phyloP scores from a whole-genome alignment of 2,329 filamentous ascomycete species.

The Aspergillus oerlinghausenensis region DNA sequence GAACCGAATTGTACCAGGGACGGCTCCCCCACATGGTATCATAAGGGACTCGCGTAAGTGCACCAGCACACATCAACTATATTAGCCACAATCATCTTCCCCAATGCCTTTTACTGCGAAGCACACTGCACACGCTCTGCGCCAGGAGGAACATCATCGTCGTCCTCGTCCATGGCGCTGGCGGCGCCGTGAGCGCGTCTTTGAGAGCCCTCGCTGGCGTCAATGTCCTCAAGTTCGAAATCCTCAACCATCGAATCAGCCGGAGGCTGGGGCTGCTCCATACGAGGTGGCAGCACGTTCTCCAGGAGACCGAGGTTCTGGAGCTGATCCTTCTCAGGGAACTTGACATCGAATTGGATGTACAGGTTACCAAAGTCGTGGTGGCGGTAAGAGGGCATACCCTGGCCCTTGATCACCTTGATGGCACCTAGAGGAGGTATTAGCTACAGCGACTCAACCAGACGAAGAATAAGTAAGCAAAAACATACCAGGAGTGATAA shows the following conservation, averaged over 20 bases:
- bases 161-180: conserved; percentile 66
- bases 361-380: conserved; percentile 95
- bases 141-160: conserved; percentile 50
- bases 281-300: conserved; percentile 72
- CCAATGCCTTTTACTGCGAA: conserved; percentile 41
- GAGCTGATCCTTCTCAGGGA: conserved; percentile 70
- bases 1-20: conserved; percentile 18
- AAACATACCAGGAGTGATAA: conserved; percentile 78
- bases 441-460: neutral
- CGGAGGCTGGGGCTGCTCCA: conserved; percentile 64
- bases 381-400: conserved; percentile 94
- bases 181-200: conserved; percentile 64
- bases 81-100: conserved; percentile 10
- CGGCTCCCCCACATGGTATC: conserved; percentile 30
- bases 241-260: conserved; percentile 86
- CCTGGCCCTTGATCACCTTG: conserved; percentile 92
- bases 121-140: conserved; percentile 50
- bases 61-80: conserved; percentile 20
- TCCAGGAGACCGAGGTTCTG: conserved; percentile 75
- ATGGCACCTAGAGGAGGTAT: conserved; percentile 63
- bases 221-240: conserved; percentile 80
- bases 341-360: conserved; percentile 96
- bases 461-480: neutral
- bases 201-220: conserved; percentile 59
- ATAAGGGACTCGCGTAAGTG: conserved; percentile 32